These are phyloP conservation scores for Sugiyamaella neomexicana DNA, from an alignment of 1,139 yeast species.

Conservation along the genomic window DNA sequence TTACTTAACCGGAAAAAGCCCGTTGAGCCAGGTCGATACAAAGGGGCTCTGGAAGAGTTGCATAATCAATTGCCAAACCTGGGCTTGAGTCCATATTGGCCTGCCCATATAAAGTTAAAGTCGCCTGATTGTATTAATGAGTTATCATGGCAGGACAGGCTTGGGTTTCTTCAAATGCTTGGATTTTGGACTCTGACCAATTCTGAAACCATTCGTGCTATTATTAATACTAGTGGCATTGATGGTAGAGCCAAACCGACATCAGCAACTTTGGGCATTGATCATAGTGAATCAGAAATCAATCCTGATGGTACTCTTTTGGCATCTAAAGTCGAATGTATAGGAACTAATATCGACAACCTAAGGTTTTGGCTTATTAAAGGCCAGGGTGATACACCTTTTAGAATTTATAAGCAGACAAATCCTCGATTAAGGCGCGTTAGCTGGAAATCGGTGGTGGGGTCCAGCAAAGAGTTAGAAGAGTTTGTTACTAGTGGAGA, in stretches of 20 bases:
- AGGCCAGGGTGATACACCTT: conserved; percentile 36
- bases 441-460: conserved; percentile 41
- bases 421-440: conserved; percentile 36
- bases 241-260: conserved; percentile 17
- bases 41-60: conserved; percentile 42
- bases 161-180: conserved; percentile 36
- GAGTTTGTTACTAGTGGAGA: conserved; percentile 26
- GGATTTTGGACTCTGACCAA: conserved; percentile 37
- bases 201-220: conserved; percentile 34
- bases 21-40: conserved; percentile 42
- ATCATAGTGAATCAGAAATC: conserved; percentile 21
- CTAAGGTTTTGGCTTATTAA: conserved; percentile 35
- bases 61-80: conserved; percentile 31
- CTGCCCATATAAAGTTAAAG: conserved; percentile 33
- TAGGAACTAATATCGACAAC: conserved; percentile 35
- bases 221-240: conserved; percentile 22
- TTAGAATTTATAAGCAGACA: conserved; percentile 40
- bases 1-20: conserved; percentile 44
- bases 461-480: conserved; percentile 32
- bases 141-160: conserved; percentile 37
- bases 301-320: conserved; percentile 18
- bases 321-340: conserved; percentile 22
- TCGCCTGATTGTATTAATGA: conserved; percentile 34
- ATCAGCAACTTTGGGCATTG: conserved; percentile 21
- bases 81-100: conserved; percentile 35